These are phyloP conservation scores for Pichia thaimueangensis DNA, from an alignment of 805 yeast genomes.

Conservation along the genomic window DNA sequence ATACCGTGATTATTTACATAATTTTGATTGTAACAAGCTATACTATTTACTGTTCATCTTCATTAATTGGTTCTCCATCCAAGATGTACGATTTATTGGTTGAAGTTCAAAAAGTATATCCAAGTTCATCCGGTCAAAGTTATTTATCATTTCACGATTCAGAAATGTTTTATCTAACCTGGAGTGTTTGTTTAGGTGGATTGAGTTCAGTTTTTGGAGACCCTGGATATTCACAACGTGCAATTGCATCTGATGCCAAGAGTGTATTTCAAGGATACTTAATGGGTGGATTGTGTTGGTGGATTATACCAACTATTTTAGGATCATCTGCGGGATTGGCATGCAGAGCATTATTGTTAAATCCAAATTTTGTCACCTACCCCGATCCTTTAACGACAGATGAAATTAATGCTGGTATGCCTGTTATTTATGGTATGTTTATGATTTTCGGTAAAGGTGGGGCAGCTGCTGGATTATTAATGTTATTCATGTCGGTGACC, in stretches of 20 bases:
- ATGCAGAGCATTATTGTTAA: slow-evolving; percentile 29
- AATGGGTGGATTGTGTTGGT: slow-evolving; percentile 34
- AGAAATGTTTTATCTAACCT: slow-evolving; percentile 28
- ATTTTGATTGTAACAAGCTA: slow-evolving; percentile 29
- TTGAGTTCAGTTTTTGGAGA: slow-evolving; percentile 24
- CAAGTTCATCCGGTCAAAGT: slow-evolving; percentile 27
- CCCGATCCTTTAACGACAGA: slow-evolving; percentile 33
- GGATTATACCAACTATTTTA: slow-evolving; percentile 31
- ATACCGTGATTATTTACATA: slow-evolving; percentile 33
- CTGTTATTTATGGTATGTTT: slow-evolving; percentile 31
- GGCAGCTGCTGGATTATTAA: slow-evolving; percentile 35
- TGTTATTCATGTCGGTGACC: slow-evolving; percentile 39
- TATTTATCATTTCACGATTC: slow-evolving; percentile 29
- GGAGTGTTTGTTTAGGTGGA: slow-evolving; percentile 31
- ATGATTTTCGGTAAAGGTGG: slow-evolving; percentile 36
- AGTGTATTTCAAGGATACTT: slow-evolving; percentile 32
- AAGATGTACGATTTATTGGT: slow-evolving; percentile 37
- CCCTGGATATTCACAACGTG: slow-evolving; percentile 33
- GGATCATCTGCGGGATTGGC: slow-evolving; percentile 41
- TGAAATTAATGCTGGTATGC: slow-evolving; percentile 36
- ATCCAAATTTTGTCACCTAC: slow-evolving; percentile 34
- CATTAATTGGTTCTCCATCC: slow-evolving; percentile 39
- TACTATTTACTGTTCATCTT: slow-evolving; percentile 31
- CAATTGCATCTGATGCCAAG: slow-evolving; percentile 35
- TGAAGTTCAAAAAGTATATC: slow-evolving; percentile 29